These are phyloP conservation scores for Sechiopsis laciniata DNA, from an alignment of 306 rosid species.

Conservation along the genomic window DNA sequence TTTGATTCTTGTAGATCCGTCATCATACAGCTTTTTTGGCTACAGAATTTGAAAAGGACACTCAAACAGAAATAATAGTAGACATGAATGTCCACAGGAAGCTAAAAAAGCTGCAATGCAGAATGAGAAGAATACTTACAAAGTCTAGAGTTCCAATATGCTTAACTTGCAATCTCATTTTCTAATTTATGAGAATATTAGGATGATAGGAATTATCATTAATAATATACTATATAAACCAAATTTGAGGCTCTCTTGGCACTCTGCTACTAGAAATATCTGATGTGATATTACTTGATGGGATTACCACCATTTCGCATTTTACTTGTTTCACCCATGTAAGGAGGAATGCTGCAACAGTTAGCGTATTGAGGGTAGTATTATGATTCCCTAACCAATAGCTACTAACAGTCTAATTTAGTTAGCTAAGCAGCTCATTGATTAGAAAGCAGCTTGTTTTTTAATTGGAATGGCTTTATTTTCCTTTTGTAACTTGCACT, in stretches of 20 bases:
- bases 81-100: not conserved
- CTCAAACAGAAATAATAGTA: not conserved
- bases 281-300: not conserved
- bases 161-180: not conserved
- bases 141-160: not conserved
- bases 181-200: not conserved
- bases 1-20: not conserved
- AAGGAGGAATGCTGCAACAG: not conserved
- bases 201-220: not conserved
- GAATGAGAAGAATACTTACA: not conserved
- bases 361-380: not conserved
- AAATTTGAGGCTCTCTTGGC: not conserved
- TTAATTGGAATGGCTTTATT: too few relatives aligned
- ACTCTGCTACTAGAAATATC: not conserved
- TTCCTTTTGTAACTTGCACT: too few relatives aligned
- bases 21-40: not conserved
- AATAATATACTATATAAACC: not conserved
- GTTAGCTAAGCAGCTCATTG: not conserved
- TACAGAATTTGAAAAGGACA: not conserved
- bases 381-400: not conserved
- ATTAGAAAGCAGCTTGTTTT: not conserved
- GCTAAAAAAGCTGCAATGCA: not conserved
- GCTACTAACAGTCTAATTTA: slow-evolving; percentile 8
- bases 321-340: not conserved
- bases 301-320: not conserved